Conservation (phyloP, 1,284 basidiomycete species). For the Boletus smithii region DNA sequence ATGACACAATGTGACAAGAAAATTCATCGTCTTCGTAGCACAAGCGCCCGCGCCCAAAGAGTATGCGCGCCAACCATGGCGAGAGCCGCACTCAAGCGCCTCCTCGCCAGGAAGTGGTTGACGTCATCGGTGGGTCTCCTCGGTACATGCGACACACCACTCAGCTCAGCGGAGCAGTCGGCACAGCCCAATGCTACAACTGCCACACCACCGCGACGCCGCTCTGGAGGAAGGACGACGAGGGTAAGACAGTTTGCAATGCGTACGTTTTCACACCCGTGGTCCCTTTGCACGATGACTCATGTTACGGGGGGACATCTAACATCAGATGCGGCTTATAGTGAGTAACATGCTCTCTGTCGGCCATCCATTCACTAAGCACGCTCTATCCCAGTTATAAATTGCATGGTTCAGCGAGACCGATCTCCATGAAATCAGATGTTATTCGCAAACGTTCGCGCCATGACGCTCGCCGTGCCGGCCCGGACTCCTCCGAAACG, state of each 20-base stretch:
- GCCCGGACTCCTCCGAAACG: constrained; percentile 36
- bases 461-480: constrained; percentile 61
- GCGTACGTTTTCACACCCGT: constrained; percentile 52
- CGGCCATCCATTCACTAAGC: constrained; percentile 8
- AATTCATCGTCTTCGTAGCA: constrained; percentile 43
- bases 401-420: constrained; percentile 74
- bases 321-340: constrained; percentile 46
- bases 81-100: constrained; percentile 54
- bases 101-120: constrained; percentile 52
- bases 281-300: constrained; percentile 9
- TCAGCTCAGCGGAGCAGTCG: constrained; percentile 30
- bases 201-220: constrained; percentile 88
- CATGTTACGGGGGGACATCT: constrained; percentile 4
- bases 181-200: constrained; percentile 78
- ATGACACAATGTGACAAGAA: no score
- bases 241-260: constrained; percentile 89
- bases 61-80: constrained; percentile 70
- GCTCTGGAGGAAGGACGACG: constrained; percentile 89
- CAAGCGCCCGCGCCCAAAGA: constrained; percentile 80
- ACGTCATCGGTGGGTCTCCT: constrained; percentile 48
- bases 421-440: constrained; percentile 84
- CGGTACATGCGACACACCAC: constrained; percentile 22
- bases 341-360: constrained; percentile 38
- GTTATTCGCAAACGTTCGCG: constrained; percentile 79
- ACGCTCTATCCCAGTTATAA: constrained; percentile 53